Base-by-base conservation (phyloP, 1,139 yeast species). In the Tardiomyces depauwii region DNA sequence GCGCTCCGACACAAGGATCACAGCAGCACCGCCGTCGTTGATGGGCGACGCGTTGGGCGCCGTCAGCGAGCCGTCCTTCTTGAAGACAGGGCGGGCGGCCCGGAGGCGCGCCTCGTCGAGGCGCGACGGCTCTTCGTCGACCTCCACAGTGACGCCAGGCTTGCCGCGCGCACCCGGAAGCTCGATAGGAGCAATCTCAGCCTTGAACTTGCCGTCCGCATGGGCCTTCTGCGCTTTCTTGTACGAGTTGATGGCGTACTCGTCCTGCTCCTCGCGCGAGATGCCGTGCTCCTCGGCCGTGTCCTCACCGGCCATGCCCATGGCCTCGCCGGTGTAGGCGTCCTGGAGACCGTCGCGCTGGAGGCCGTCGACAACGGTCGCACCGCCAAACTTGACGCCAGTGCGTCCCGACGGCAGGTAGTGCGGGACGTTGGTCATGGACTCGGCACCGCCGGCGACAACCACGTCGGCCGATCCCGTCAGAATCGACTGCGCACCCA, bases 1-100 rank as follows among this genome's bases (percentile, higher is more conserved):
- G 53, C 72, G 71, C 63, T 78, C 96, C 48, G 95, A 83, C 46
- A 86, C 93, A 57, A 91, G 75, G 44, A 91, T 72, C 42, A 91
- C 77, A 42, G 97, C 97, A 50, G 97, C 96, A 65, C 86, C 97
- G 68, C 98, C 98, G 65, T 91, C 98, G 66, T 88, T 91, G 62
- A 91, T 74, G 61, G 93, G 87, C 40, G 96, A 87, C 41, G 97
- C 94, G 67, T 91, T 91, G 58, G 96, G 94, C 38, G 95, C 97
- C 45, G 98, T 91, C 53, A 89, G 91, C 41, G 96, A 85, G 50
- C 76, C 68, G 60, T 80, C 96, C 68, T 78, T 80, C 70, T 85
- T 82, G 80, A 91, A 91, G 30, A 85, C 97, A 47, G 97, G 78
- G 72, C 96, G 82, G 39, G 96, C 96, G 50, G 81, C 51, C 64